Evolutionary conservation across 768 basidiomycete genomes (phyloP).

Genomic region (Suillus ampliporus): DNA sequence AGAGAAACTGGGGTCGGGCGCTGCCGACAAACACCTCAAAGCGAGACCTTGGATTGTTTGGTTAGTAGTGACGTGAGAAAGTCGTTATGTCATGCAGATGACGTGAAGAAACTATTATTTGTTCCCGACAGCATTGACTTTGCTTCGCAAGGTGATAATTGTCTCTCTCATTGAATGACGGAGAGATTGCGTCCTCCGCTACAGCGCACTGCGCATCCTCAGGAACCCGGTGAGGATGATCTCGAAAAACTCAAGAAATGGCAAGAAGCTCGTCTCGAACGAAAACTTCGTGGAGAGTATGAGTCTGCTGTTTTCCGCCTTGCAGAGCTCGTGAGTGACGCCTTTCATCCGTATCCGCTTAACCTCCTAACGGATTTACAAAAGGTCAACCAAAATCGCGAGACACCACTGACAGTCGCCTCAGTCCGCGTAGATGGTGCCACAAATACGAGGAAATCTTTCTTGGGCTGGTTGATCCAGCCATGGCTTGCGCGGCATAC

Average conservation of each 20-base stretch:
- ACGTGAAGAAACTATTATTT: no score
- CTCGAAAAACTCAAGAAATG: slow-evolving; percentile 65
- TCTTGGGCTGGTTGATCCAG: slow-evolving; percentile 78
- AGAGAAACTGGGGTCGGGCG: no score
- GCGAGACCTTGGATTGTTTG: no score
- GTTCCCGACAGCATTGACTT: no score
- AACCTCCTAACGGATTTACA: slow-evolving; percentile 9
- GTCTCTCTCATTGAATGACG: slow-evolving; percentile 9
- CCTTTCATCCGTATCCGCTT: neutral
- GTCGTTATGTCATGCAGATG: no score
- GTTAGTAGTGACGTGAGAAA: no score
- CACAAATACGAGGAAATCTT: slow-evolving; percentile 71
- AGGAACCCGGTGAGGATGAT: slow-evolving; percentile 55
- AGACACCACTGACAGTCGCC: slow-evolving; percentile 69
- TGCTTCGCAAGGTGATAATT: no score
- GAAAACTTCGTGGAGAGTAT: slow-evolving; percentile 77
- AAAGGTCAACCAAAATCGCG: slow-evolving; percentile 71
- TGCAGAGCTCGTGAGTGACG: slow-evolving; percentile 60
- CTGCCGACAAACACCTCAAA: no score
- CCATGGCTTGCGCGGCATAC: slow-evolving; percentile 54
- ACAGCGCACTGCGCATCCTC: slow-evolving; percentile 58
- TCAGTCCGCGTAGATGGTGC: slow-evolving; percentile 86
- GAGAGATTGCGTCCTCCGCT: slow-evolving; percentile 51
- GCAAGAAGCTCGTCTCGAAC: slow-evolving; percentile 76
- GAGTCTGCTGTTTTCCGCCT: slow-evolving; percentile 70